Evolutionary conservation across 1,139 yeast species (phyloP), one percentile per base, ranked within the genome.

Genomic region (Pichia sp.): DNA sequence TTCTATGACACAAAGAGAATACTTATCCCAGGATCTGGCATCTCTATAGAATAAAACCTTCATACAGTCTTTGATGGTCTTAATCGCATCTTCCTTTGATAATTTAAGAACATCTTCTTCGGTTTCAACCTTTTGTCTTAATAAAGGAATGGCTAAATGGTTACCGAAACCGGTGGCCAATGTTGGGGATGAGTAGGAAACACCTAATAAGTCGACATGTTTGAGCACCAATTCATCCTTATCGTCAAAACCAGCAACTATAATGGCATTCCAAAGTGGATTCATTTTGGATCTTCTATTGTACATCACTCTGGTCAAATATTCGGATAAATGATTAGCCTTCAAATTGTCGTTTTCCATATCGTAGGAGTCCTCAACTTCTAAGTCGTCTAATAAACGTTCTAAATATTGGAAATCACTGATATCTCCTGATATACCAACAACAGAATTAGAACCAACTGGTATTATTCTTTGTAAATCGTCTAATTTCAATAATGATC

Each of bases 121-220:
- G 40, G 73, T 72, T 50, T 91, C 96, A 42, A 86, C 88, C 52
- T 85, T 75, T 64, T 86, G 82, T 71, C 99, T 84, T 66, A 94
- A 76, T 57, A 94, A 72, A 32, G 99, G 99, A 38, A 90, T 71
- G 4, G 99, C 99, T 67, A 94, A 75, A 67, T 94, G 93, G 12
- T 96, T 85, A 49, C 99, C 99, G 67, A 91, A 93, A 1, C 99
- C 99, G 2, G 99, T 91, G 42, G 98, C 96, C 53, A 94, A 72
- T 4, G 96, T 77, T 31, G 96, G 95, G 0, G 98, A 77, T 9
- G 88, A 78, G 67, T 87, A 94, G 0, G 96, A 79, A 19, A 91
- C 96, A 40, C 99, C 99, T 50, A 90, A 76, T 53, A 94, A 73
- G 66, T 94, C 97, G 41, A 90, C 96, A 63, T 87, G 91, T 57